Evolutionary conservation across 192 early-diverging fungal genomes (phyloP), one percentile per base, ranked within the genome.

Genomic region (Haplosporangium gracile): DNA sequence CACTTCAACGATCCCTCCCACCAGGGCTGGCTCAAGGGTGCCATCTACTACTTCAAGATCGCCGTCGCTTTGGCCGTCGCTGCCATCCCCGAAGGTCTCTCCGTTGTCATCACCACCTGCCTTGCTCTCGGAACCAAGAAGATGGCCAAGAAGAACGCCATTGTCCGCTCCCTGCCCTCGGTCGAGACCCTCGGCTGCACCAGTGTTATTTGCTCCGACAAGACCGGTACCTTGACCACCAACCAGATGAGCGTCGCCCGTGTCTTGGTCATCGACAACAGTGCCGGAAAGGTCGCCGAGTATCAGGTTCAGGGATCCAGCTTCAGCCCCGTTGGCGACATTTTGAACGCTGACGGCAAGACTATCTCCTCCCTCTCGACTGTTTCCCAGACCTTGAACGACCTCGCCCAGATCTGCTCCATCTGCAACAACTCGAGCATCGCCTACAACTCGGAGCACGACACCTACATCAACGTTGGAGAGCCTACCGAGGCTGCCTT

Each of bases 401-500:
- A 98, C 75, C 79, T 97, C 55, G 93, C 95, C 32, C 92, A 93
- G 72, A 93, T 99, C 80, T 96, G 96, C 80, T 93, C 95, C 29
- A 88, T 97, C 70, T 98, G 97, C 91, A 99, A 99, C 89, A 96
- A 99, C 84, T 93, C 99, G 13, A 91, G 91, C 8, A 94, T 99
- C 65, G 81, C 92, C 34, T 99, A 96, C 87, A 94, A 96, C 88
- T 90, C 94, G 81, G 93, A 93, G 70, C 87, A 82, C 82, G 79
- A 77, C 43, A 68, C 85, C 20, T 97, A 97, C 89, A 72, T 79
- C 60, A 95, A 95, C 85, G 92, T 98, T 79, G 99, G 99, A 72
- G 99, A 99, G 91, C 98, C 99, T 4, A 99, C 99, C 55, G 99
- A 99, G 90, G 99, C 98, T 18, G 99, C 99, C 38, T 92, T 99